Conservation (phyloP, 331 rosid genomes). For the Arachis monticola region DNA sequence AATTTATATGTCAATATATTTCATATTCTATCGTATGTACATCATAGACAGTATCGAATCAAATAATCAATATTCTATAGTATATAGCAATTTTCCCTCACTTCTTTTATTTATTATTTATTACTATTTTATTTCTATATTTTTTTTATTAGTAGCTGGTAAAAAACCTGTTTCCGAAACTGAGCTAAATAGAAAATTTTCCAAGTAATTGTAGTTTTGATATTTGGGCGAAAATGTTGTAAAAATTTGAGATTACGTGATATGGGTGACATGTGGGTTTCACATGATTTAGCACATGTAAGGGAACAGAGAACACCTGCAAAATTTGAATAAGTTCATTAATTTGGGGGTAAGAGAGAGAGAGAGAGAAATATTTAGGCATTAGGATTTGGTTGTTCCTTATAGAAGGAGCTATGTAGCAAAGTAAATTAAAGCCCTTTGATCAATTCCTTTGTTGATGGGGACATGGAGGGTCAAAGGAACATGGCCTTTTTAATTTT, state of each 20-base stretch:
- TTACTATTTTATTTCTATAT: too few relatives aligned
- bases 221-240: slow-evolving; percentile 12
- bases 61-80: too few relatives aligned
- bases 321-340: neutral
- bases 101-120: too few relatives aligned
- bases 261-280: slow-evolving; percentile 88
- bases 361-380: neutral
- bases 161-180: too few relatives aligned
- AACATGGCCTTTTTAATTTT: slow-evolving; percentile 52
- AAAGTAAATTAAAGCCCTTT: slow-evolving; percentile 44
- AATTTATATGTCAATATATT: too few relatives aligned
- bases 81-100: too few relatives aligned
- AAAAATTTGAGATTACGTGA: slow-evolving; percentile 49
- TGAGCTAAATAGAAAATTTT: too few relatives aligned
- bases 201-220: neutral
- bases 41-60: too few relatives aligned
- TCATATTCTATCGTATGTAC: too few relatives aligned
- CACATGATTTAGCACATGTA: slow-evolving; percentile 79
- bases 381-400: slow-evolving; percentile 39
- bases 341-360: slow-evolving; percentile 1
- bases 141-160: too few relatives aligned
- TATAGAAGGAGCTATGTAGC: slow-evolving; percentile 38
- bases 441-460: slow-evolving; percentile 26
- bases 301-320: slow-evolving; percentile 89
- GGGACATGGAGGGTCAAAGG: slow-evolving; percentile 74